Evolutionary conservation across 805 yeast genomes (phyloP).

Genomic region (Barnettozyma californica): DNA sequence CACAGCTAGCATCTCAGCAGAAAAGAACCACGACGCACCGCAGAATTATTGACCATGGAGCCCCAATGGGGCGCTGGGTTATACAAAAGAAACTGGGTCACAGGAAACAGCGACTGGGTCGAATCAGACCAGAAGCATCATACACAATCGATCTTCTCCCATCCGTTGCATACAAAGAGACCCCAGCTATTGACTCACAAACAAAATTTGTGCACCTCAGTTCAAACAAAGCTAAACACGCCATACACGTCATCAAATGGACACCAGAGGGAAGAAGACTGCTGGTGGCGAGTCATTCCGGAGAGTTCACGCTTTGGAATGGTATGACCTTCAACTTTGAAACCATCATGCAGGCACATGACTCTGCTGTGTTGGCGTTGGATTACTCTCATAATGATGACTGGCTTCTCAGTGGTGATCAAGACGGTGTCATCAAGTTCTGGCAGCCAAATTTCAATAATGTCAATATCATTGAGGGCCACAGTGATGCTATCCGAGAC

Average conservation of each 20-base stretch:
- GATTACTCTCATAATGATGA: constrained; percentile 86
- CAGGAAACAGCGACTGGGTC: constrained; percentile 40
- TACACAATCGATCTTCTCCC: constrained; percentile 62
- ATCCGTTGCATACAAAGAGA: constrained; percentile 48
- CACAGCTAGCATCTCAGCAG: constrained; percentile 34
- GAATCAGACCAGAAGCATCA: constrained; percentile 63
- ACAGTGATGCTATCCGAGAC: constrained; percentile 79
- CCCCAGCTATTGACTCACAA: constrained; percentile 57
- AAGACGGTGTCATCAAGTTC: constrained; percentile 83
- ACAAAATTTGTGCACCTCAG: constrained; percentile 87
- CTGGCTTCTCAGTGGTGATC: constrained; percentile 93
- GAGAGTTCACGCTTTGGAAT: constrained; percentile 96
- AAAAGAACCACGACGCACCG: constrained; percentile 48
- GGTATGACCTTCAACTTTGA: constrained; percentile 94
- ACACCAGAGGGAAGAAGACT: constrained; percentile 94
- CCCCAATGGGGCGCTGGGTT: constrained; percentile 63
- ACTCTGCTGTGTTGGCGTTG: constrained; percentile 74
- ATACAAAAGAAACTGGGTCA: constrained; percentile 40
- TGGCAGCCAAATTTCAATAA: constrained; percentile 99
- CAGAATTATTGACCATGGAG: constrained; percentile 75
- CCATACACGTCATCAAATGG: constrained; percentile 87
- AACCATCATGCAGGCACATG: constrained; percentile 98
- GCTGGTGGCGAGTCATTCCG: constrained; percentile 84
- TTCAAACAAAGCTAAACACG: constrained; percentile 86
- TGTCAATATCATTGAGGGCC: constrained; percentile 76